Conservation (phyloP, 371 early-diverging fungal species). For the Spraguea lophii region DNA sequence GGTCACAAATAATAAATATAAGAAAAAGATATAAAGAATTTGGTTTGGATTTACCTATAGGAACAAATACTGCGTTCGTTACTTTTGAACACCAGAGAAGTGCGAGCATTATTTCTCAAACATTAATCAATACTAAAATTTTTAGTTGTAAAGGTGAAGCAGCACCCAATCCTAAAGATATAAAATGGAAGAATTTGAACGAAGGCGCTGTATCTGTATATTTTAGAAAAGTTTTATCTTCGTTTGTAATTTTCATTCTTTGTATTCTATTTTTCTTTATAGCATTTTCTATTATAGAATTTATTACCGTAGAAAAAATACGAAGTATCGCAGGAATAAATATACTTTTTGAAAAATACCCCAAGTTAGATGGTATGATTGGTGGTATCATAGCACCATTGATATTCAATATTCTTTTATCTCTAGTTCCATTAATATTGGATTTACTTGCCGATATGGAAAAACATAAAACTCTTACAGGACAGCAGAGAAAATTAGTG, state of each 20-base stretch:
- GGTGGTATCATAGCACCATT: conserved; percentile 41
- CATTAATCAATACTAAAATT: conserved; percentile 37
- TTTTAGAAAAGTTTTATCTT: conserved; percentile 22
- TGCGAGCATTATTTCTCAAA: conserved; percentile 35
- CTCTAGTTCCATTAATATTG: conserved; percentile 35
- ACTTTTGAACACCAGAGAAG: conserved; percentile 31
- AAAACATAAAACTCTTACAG: conserved; percentile 32
- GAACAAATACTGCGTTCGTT: conserved; percentile 39
- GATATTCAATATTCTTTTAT: conserved; percentile 34
- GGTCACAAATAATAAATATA: conserved; percentile 23
- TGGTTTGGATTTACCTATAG: conserved; percentile 35
- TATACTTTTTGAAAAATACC: conserved; percentile 13
- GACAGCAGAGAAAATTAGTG: conserved; percentile 37
- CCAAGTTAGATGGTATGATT: conserved; percentile 15
- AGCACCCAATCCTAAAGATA: conserved; percentile 45
- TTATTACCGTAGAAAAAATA: too few species aligned
- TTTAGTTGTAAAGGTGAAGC: conserved; percentile 32
- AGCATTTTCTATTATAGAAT: too few species aligned
- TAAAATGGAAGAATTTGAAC: conserved; percentile 41
- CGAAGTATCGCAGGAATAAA: too few species aligned
- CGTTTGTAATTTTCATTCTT: conserved; percentile 27
- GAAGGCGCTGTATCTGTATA: conserved; percentile 14
- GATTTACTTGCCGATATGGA: conserved; percentile 28
- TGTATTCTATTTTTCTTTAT: conserved; percentile 36
- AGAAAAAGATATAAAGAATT: conserved; percentile 23